A percentile compares a stretch with the other conserved stretches of the same genome.
phyloP scores from a whole-genome alignment of 169 alveolate species.

The Plasmodium adleri region DNA sequence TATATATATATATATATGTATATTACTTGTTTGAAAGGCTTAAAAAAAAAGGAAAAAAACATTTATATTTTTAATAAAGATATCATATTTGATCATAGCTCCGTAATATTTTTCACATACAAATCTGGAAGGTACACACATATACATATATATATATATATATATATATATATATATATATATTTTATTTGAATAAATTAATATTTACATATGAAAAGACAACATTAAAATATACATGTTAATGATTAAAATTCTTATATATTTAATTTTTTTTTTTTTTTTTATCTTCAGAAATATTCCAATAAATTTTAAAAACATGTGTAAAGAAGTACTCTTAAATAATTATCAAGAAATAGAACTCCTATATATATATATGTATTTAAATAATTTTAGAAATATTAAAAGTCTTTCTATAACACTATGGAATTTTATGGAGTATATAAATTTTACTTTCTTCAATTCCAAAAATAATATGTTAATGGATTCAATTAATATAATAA shows the following conservation, averaged over 20 bases:
- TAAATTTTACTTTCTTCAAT: conserved; percentile 48
- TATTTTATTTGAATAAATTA: not conserved
- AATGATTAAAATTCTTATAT: not conserved
- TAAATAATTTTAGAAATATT: conserved; percentile 36
- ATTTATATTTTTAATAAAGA: conserved; percentile 66
- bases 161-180: conserved; percentile 14
- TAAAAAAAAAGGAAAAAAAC: conserved; percentile 55
- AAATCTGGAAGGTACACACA: conserved; percentile 31
- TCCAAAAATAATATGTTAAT: conserved; percentile 37
- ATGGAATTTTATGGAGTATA: conserved; percentile 50
- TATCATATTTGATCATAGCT: conserved; percentile 42
- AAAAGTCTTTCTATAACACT: conserved; percentile 20
- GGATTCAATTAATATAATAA: conserved; percentile 39
- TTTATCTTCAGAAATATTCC: conserved; percentile 29
- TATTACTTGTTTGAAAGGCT: conserved; percentile 18
- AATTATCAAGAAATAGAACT: conserved; percentile 48
- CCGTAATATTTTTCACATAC: conserved; percentile 55
- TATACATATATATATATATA: not conserved
- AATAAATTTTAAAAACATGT: conserved; percentile 38
- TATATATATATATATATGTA: not conserved
- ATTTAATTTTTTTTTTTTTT: not conserved
- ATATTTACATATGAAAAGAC: not conserved
- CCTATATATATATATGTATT: conserved; percentile 30
- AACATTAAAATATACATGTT: not conserved
- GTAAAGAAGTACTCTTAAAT: conserved; percentile 48